Evolutionary conservation across 441 rosid genomes (phyloP), one percentile per base, ranked within the genome.

Genomic region (Adansonia gregorii): DNA sequence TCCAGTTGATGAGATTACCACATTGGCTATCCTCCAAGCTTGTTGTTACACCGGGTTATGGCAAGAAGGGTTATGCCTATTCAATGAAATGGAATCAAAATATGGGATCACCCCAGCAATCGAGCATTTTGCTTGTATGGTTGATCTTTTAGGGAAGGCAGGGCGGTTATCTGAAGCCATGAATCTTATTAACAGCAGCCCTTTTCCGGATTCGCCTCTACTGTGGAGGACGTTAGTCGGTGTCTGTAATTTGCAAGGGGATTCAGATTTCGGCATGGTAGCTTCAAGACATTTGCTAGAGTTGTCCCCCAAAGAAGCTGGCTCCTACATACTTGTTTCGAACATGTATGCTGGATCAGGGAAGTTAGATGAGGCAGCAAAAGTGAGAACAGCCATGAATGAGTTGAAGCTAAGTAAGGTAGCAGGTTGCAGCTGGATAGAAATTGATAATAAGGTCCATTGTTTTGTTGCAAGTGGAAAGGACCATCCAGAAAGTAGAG

Each of bases 351-450:
- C 80, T 0, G 58, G 72, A 59, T 66, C 43, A 45, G 78, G 83
- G 67, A 64, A 80, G 84, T 45, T 77, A 9, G 54, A 52, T 17
- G 78, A 81, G 76, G 83, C 80, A 3, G 80, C 79, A 55, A 71
- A 63, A 69, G 73, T 70, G 54, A 74, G 81, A 65, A 74, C 73
- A 46, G 46, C 65, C 56, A 78, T 78, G 84, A 78, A 75, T 70
- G 76, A 81, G 58, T 55, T 81, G 74, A 81, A 56, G 70, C 46
- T 81, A 46, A 56, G 56, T 46, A 78, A 81, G 76, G 65, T 64
- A 56, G 76, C 79, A 54, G 84, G 84, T 20, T 75, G 78, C 54
- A 81, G 84, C 73, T 74, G 81, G 81, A 78, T 81, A 55, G 79
- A 81, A 71, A 74, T 78, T 52, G 51, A 81, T 39, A 78, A 65